phyloP scores from a whole-genome alignment of 1,284 basidiomycete genomes.

The Cryptococcus neoformans region DNA sequence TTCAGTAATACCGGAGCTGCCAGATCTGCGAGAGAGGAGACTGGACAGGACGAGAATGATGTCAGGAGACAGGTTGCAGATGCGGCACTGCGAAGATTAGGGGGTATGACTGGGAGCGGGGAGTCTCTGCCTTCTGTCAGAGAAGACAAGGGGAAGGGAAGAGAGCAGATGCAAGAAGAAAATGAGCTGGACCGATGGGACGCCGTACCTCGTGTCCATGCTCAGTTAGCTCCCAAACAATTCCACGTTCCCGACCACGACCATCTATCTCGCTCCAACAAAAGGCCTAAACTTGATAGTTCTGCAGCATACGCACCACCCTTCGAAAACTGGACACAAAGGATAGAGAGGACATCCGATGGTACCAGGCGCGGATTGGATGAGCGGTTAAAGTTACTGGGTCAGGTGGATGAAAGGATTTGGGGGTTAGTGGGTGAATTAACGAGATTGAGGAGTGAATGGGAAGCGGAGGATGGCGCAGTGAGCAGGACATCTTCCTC shows the following conservation, averaged over 20 bases:
- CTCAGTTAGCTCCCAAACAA: not conserved
- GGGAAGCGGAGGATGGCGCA: slow-evolving; percentile 28
- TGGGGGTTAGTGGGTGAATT: slow-evolving; percentile 72
- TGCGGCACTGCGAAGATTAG: slow-evolving; percentile 26
- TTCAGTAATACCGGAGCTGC: slow-evolving; percentile 26
- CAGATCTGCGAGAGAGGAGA: not conserved
- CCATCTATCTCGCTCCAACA: not conserved
- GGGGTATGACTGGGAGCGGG: not conserved
- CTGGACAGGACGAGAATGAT: slow-evolving; percentile 1
- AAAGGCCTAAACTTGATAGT: not conserved
- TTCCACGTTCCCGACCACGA: not conserved
- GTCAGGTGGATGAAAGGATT: slow-evolving; percentile 66
- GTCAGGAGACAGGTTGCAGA: slow-evolving; percentile 24
- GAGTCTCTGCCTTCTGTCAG: not conserved
- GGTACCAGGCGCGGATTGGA: slow-evolving; percentile 65
- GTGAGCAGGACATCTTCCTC: not conserved
- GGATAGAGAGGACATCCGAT: not conserved
- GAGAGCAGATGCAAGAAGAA: not conserved
- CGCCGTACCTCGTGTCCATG: not conserved
- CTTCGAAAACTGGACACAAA: not conserved
- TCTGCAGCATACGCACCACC: not conserved
- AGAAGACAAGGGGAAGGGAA: slow-evolving; percentile 18
- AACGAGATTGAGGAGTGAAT: slow-evolving; percentile 64
- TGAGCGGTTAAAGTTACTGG: slow-evolving; percentile 70
- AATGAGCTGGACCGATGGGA: slow-evolving; percentile 5